Evolutionary conservation across 2,329 filamentous ascomycete genomes (phyloP).

Genomic region (Colletotrichum sp.): DNA sequence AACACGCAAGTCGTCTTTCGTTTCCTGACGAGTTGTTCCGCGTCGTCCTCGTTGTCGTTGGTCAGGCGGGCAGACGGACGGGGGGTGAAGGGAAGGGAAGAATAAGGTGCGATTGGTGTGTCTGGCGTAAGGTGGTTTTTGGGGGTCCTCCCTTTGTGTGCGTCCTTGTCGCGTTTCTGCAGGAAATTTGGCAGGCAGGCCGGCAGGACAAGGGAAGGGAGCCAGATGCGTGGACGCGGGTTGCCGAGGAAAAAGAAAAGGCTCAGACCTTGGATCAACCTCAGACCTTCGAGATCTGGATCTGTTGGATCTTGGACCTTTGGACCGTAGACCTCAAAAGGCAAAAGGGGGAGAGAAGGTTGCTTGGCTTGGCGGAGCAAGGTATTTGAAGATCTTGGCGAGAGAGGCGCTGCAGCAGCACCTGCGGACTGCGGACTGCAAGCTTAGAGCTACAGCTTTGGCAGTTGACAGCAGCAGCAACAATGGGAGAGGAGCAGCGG

Average conservation of each 20-base stretch:
- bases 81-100: neutral
- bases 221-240: neutral
- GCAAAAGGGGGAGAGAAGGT: neutral
- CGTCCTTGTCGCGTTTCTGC: neutral
- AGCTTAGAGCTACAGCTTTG: neutral
- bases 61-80: constrained; percentile 6
- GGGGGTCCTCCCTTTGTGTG: constrained; percentile 4
- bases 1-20: neutral
- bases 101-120: constrained; percentile 11
- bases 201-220: neutral
- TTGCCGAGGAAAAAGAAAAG: neutral
- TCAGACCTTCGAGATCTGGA: neutral
- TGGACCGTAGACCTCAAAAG: neutral
- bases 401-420: neutral
- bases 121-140: constrained; percentile 17
- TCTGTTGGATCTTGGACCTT: neutral
- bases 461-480: neutral
- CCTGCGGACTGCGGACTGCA: neutral
- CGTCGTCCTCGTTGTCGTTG: neutral
- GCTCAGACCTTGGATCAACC: neutral
- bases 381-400: constrained; percentile 13
- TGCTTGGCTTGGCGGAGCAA: constrained; percentile 10
- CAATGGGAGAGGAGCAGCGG: neutral
- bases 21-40: neutral
- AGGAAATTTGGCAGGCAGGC: neutral